Percentiles rank a stretch among this genome's conserved stretches.
These are phyloP conservation scores for Pyrus hybrid DNA, from an alignment of 331 rosid species.

Conservation along the genomic window DNA sequence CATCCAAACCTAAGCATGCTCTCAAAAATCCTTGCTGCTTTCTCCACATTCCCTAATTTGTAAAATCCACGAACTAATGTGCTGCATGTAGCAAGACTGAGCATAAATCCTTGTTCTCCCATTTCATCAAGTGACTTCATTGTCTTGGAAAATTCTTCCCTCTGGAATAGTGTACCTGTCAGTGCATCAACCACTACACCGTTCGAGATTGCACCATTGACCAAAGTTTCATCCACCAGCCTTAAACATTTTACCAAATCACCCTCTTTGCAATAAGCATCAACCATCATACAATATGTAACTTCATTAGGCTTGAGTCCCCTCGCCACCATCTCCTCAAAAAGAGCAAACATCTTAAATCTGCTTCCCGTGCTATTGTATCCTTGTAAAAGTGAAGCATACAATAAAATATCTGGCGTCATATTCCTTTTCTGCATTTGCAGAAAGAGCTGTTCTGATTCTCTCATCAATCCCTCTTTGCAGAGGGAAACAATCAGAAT, in stretches of 20 bases:
- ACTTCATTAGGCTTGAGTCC: constrained; percentile 35
- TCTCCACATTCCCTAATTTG: constrained; percentile 13
- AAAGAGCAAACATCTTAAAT: constrained; percentile 29
- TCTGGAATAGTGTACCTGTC: constrained; percentile 10
- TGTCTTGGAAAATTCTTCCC: constrained; percentile 6
- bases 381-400: constrained; percentile 35
- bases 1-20: constrained; percentile 22
- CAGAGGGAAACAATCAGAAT: constrained; percentile 31
- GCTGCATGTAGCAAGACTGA: constrained; percentile 15
- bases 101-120: constrained; percentile 18
- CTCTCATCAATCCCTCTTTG: constrained; percentile 26
- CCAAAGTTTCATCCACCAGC: constrained; percentile 29
- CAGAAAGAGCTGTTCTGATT: constrained; percentile 38
- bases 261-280: constrained; percentile 38
- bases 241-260: constrained; percentile 23
- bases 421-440: constrained; percentile 37
- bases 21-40: constrained; percentile 19
- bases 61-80: constrained; percentile 16
- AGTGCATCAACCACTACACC: constrained; percentile 13
- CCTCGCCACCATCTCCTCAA: constrained; percentile 36
- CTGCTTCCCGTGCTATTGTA: constrained; percentile 27
- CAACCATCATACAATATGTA: constrained; percentile 24
- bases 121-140: constrained; percentile 24
- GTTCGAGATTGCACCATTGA: constrained; percentile 22
- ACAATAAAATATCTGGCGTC: constrained; percentile 23